A percentile compares a stretch with the other conserved stretches of the same genome.
Evolutionary conservation across 1,284 basidiomycete species (phyloP).

Genomic region (Ceratobasidium sp.): DNA sequence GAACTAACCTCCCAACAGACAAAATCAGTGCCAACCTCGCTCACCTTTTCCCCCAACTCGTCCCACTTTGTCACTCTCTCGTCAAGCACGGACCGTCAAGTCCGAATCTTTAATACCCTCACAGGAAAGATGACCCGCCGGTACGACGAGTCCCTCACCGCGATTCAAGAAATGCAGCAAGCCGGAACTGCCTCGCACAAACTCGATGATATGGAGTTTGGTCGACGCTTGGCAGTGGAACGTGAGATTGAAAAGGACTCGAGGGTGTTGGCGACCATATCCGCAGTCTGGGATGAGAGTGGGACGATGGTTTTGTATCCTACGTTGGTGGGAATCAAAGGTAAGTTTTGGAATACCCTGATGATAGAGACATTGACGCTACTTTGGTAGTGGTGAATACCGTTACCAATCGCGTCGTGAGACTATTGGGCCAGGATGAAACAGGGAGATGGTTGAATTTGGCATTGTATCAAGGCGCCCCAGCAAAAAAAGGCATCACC

Average conservation of each 20-base stretch:
- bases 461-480: conserved; percentile 90
- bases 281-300: conserved; percentile 96
- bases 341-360: conserved; percentile 59
- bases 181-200: conserved; percentile 88
- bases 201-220: conserved; percentile 99
- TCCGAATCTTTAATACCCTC: conserved; percentile 92
- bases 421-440: conserved; percentile 94
- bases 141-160: conserved; percentile 93
- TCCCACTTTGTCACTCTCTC: conserved; percentile 92
- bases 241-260: conserved; percentile 82
- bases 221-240: conserved; percentile 90
- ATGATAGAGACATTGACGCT: no score
- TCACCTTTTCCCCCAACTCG: conserved; percentile 88
- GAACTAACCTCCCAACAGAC: conserved; percentile 72
- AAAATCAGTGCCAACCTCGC: conserved; percentile 87
- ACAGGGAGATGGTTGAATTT: conserved; percentile 89
- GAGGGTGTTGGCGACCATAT: conserved; percentile 62
- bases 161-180: conserved; percentile 97
- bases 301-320: conserved; percentile 94
- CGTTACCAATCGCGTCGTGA: conserved; percentile 90
- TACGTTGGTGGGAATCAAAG: conserved; percentile 93
- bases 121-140: conserved; percentile 88
- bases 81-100: conserved; percentile 84
- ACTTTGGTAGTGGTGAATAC: conserved; percentile 83
- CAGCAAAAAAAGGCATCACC: conserved; percentile 82